These are phyloP conservation scores for Fragaria iinumae DNA, from an alignment of 306 rosid genomes.

Conservation along the genomic window DNA sequence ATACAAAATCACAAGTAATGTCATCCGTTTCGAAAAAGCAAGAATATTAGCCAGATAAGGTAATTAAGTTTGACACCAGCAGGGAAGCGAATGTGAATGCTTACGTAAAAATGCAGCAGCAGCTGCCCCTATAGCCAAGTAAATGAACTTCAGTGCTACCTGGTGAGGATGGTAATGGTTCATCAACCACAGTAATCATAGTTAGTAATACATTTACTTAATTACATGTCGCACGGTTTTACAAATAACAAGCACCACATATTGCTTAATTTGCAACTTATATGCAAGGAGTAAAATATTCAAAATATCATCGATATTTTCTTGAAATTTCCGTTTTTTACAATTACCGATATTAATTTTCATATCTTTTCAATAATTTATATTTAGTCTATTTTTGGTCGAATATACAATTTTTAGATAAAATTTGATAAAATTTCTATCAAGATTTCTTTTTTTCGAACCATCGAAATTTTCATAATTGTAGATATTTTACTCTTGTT, in stretches of 20 bases:
- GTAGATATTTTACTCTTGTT: too few relatives aligned
- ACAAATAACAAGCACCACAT: neutral
- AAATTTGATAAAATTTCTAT: too few relatives aligned
- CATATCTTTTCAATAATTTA: too few relatives aligned
- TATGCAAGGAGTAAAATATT: too few relatives aligned
- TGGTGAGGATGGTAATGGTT: neutral
- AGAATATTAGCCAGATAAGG: neutral
- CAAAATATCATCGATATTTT: too few relatives aligned
- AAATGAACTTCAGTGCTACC: neutral
- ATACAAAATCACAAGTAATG: conserved; percentile 14
- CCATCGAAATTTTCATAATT: too few relatives aligned
- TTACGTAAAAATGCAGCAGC: conserved; percentile 7
- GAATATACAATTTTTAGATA: too few relatives aligned
- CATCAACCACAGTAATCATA: neutral
- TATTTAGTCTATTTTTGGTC: too few relatives aligned
- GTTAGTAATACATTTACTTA: neutral
- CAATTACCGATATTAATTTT: too few relatives aligned
- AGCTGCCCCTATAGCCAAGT: neutral
- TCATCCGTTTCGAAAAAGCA: neutral
- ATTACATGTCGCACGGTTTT: neutral
- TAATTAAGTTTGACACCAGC: neutral
- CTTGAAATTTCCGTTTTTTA: too few relatives aligned
- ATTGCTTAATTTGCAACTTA: neutral
- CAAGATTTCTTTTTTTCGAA: too few relatives aligned
- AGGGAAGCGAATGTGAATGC: neutral